phyloP scores from a whole-genome alignment of 345 rosid genomes.

The Viola odorata region DNA sequence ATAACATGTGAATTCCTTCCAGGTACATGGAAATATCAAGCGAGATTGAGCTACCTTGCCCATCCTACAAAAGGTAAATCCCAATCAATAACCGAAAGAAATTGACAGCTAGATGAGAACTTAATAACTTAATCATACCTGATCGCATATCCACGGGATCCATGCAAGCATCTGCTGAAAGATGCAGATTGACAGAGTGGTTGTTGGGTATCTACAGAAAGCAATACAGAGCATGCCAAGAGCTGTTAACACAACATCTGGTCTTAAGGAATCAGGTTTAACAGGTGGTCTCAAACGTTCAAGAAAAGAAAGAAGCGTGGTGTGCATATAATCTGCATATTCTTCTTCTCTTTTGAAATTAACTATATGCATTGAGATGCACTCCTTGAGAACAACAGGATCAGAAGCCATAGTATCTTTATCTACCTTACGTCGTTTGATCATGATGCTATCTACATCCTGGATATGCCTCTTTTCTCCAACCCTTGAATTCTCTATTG shows the following conservation, averaged over 20 bases:
- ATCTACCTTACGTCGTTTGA: slow-evolving; percentile 67
- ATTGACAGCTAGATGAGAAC: slow-evolving; percentile 4
- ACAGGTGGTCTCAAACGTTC: slow-evolving; percentile 48
- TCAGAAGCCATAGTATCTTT: slow-evolving; percentile 31
- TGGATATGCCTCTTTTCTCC: slow-evolving; percentile 58
- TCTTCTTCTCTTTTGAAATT: slow-evolving; percentile 44
- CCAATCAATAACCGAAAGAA: slow-evolving; percentile 7
- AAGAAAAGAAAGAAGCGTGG: slow-evolving; percentile 48
- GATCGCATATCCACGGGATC: slow-evolving; percentile 76
- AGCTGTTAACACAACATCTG: slow-evolving; percentile 56
- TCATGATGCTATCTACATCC: slow-evolving; percentile 30
- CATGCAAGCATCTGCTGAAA: slow-evolving; percentile 55
- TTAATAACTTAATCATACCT: slow-evolving; percentile 36
- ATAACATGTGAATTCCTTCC: slow-evolving; percentile 66
- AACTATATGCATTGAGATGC: slow-evolving; percentile 29
- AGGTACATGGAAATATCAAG: slow-evolving; percentile 55
- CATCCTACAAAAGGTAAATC: slow-evolving; percentile 44
- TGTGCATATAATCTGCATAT: slow-evolving; percentile 42
- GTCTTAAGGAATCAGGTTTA: slow-evolving; percentile 38
- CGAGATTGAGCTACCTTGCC: slow-evolving; percentile 31
- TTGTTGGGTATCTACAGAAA: slow-evolving; percentile 52
- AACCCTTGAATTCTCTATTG: slow-evolving; percentile 32
- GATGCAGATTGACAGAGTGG: slow-evolving; percentile 48
- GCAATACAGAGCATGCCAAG: slow-evolving; percentile 79
- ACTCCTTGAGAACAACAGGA: slow-evolving; percentile 27